A percentile compares a stretch with the other conserved stretches of the same genome.
Evolutionary conservation across 2,329 filamentous ascomycete species (phyloP).

Genomic region (Calonectria montana): DNA sequence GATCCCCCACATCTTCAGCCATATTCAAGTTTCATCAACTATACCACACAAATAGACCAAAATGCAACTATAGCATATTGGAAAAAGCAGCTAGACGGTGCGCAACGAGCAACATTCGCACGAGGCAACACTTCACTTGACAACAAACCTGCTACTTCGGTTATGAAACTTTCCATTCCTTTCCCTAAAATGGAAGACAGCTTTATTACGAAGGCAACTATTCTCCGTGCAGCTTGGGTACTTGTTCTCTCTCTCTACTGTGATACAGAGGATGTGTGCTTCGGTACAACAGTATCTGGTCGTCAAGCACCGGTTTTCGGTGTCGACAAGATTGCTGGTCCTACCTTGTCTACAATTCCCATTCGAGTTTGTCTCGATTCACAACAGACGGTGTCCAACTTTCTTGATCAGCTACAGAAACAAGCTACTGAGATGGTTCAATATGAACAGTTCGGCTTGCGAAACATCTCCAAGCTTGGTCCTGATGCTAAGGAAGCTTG

Average conservation of each 20-base stretch:
- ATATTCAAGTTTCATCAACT: background rate
- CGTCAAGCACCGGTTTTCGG: conserved; percentile 40
- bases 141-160: conserved; percentile 46
- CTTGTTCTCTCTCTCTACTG: conserved; percentile 62
- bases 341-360: conserved; percentile 55
- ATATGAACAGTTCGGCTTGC: conserved; percentile 35
- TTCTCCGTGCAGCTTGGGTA: conserved; percentile 56
- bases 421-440: conserved; percentile 30
- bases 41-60: background rate
- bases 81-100: conserved; percentile 1
- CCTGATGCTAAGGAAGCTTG: conserved; percentile 28
- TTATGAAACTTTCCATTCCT: conserved; percentile 58
- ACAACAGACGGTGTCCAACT: conserved; percentile 31
- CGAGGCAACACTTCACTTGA: background rate
- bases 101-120: background rate
- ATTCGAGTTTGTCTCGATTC: conserved; percentile 49
- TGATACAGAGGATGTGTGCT: conserved; percentile 52
- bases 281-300: conserved; percentile 57
- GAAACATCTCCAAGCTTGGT: conserved; percentile 33
- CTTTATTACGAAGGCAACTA: conserved; percentile 20
- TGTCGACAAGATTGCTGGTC: conserved; percentile 36
- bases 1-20: background rate
- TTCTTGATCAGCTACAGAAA: conserved; percentile 24
- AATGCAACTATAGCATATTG: background rate
- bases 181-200: conserved; percentile 1